Base-by-base conservation (phyloP, 1,284 basidiomycete genomes). In the Trichosporon sp. region DNA sequence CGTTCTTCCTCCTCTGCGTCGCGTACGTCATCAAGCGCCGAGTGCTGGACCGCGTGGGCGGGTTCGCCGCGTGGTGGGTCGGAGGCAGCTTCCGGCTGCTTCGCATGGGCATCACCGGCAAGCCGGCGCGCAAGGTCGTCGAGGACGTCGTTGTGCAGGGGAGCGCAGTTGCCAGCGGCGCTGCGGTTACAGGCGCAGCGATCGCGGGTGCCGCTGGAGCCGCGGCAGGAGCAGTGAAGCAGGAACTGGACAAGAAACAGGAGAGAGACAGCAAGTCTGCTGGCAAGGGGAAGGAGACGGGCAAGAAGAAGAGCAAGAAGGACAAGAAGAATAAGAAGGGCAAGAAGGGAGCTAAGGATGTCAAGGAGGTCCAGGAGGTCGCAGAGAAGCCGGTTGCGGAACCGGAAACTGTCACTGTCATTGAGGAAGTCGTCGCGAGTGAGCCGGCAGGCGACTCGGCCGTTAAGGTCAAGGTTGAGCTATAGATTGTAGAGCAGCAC, bases 1-100 rank as follows among this genome's bases (percentile, higher is more conserved):
- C 85, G 18, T 92, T 97, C 81, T 97, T 97, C 84, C 75, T 90
- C 68, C 87, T 94, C n/a, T 90, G 91, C 38, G 89, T 93, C 9
- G 86, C 90, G 13, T 95, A 92, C 76, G 90, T 97, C 73, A 78
- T 97, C 74, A 94, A 96, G 81, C 89, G 93, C 70, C 87, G 95
- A 18, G 85, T 97, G 56, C 75, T 97, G 35, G 92, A 95, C 72
- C 78, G 79, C 53, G 82, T 80, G 0, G 76, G 80, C 8, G 78
- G 81, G 0, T 79, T 79, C 2, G 76, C 83, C 0, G 79, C 77
- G 15, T 82, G 79, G 78, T 83, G 81, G 77, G 68, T 83, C 18
- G 80, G 76, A 62, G 74, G 81, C 66, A 75, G 81, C 74, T 72
- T 74, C 29, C 72, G 65, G 65, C 70, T 83, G 51, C 65, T 83